Conservation (phyloP, 495 filamentous ascomycete genomes). For the Tuber microsphaerosporum region DNA sequence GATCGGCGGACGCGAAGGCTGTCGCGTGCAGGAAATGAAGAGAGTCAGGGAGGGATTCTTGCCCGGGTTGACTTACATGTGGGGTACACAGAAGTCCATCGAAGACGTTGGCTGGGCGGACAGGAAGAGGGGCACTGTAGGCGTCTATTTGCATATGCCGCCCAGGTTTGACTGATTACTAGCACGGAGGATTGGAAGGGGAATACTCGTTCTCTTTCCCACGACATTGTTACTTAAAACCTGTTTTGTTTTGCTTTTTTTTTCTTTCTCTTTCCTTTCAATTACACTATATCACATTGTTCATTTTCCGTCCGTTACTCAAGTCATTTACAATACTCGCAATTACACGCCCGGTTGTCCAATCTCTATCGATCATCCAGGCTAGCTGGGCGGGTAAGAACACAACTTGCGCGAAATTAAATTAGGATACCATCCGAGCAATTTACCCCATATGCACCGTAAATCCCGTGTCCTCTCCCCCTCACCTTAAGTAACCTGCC, state of each 20-base stretch:
- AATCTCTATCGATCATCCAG: background rate
- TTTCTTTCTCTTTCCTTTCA: background rate
- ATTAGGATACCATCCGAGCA: background rate
- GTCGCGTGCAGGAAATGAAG: constrained; percentile 3
- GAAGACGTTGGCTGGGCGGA: constrained; percentile 3
- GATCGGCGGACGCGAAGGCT: background rate
- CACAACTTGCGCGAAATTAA: background rate
- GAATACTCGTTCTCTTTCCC: background rate
- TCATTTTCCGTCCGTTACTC: background rate
- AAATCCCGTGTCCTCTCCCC: background rate
- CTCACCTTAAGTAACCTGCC: background rate
- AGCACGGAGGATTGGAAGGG: background rate
- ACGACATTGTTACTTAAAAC: background rate
- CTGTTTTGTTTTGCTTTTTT: background rate
- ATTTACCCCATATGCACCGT: background rate
- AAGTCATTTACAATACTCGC: background rate
- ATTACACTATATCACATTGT: background rate
- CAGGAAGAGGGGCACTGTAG: background rate
- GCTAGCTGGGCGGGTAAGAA: background rate
- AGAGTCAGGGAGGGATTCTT: constrained; percentile 1
- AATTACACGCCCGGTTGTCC: background rate
- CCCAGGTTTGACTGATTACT: background rate
- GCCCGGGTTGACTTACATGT: constrained; percentile 4
- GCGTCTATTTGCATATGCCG: background rate
- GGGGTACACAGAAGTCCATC: background rate